Evolutionary conservation across 1,284 basidiomycete genomes (phyloP), one percentile per base, ranked within the genome.

Genomic region (Puccinia horiana): DNA sequence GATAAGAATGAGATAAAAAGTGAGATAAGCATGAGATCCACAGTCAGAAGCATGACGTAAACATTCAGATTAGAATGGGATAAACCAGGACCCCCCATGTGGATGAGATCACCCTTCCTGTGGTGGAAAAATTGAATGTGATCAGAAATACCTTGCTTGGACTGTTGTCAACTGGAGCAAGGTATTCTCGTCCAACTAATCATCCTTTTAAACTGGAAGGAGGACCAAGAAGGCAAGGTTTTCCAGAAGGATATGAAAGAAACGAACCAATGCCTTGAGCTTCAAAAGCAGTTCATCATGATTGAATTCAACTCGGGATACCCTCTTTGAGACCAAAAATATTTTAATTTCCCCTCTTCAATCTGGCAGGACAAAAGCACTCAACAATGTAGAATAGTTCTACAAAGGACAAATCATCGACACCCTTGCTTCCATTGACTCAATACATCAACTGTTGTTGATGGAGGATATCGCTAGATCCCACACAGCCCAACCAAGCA

Each of bases 121-220:
- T n/a, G n/a, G n/a, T n/a, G n/a, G n/a, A n/a, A n/a, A n/a, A n/a
- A n/a, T n/a, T n/a, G n/a, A n/a, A n/a, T n/a, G n/a, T n/a, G n/a
- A n/a, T n/a, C n/a, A n/a, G n/a, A n/a, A 77, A 12, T 18, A 67
- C 29, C 42, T 23, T 49, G 26, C 49, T 6, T 65, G 61, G 56
- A 26, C 44, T 44, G 20, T 49, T 37, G 76, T 16, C 18, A 49
- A 76, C n/a, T 77, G 75, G 58, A 65, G 56, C 8, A 40, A 32
- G 47, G 77, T 56, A 6, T 72, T 72, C 40, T 56, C 49, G 52
- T 52, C 65, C 20, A 61, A 79, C 18, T 9, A 79, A 72, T 79
- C 29, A 20, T 72, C n/a, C 5, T 79, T 79, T n/a, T 44, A 79
- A 35, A 69, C 65, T 32, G 63, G 65, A 14, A 77, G 65, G 26